Evolutionary conservation across 768 basidiomycete species (phyloP), one percentile per base, ranked within the genome.

Genomic region (Tylopilus sp.): DNA sequence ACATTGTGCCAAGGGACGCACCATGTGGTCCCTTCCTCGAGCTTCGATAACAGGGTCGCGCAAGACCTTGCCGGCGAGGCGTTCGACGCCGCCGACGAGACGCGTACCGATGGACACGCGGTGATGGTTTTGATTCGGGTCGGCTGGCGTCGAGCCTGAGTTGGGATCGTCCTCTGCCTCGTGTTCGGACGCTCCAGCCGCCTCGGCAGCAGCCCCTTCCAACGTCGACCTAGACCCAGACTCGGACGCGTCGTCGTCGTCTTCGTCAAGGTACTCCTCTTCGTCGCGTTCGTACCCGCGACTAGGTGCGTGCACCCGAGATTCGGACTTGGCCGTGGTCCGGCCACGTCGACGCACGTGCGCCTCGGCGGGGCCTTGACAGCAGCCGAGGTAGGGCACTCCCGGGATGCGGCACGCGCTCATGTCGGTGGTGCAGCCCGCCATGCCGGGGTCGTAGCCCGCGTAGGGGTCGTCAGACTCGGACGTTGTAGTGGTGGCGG

Each of bases 371-470:
- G 17, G 21, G 1, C 17, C 6, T 6, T 16, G 16, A 9, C 6
- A 36, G 11, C 5, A 3, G 5, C 51, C 49, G 9, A 56, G 44
- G 7, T 16, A 10, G 3, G 36, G 38, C 1, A 63, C 1, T 3
- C 63, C 63, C 0, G 63, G 40, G n/a, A 63, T 65, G 5, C 29
- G 22, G 9, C 60, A 63, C 0, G 42, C 1, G n/a, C 19, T 19
- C 0, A 9, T 40, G 6, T 34, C 50, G 28, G 8, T 13, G 22
- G 54, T 26, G 37, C 63, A 59, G 11, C 63, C 63, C 13, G 63
- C 63, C 63, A 63, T 63, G 19, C 63, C 63, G 9, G 63, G 56
- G 22, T 63, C 63, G 30, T 63, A 56, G 1, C 37, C 57, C 7
- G 49, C 62, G 24, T 63, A 65, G 17, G 22, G 2, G 26, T 63